Conservation (phyloP, 345 rosid genomes). For the Rhodamnia argentea region DNA sequence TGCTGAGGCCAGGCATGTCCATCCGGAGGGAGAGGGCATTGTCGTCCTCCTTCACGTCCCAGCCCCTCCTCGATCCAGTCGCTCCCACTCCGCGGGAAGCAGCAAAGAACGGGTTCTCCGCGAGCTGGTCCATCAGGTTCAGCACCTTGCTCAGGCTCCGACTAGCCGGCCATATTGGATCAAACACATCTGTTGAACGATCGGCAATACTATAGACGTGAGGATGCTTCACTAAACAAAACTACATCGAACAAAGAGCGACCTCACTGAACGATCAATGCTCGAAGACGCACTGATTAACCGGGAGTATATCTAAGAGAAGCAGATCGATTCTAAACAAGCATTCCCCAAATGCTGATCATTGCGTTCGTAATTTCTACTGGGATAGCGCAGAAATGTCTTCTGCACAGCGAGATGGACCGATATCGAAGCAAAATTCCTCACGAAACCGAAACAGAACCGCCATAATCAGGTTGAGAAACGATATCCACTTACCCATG, state of each 20-base stretch:
- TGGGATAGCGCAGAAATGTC: not conserved
- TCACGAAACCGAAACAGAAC: not conserved
- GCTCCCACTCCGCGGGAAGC: conserved; percentile 25
- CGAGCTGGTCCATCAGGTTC: conserved; percentile 50
- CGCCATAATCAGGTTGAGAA: not conserved
- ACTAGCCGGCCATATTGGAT: not conserved
- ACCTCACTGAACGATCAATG: not conserved
- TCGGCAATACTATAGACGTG: not conserved
- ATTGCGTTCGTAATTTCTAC: not conserved
- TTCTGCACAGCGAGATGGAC: not conserved
- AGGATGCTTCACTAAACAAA: not conserved
- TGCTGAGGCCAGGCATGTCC: conserved; percentile 40
- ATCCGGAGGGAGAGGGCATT: conserved; percentile 12
- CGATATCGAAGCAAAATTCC: not conserved
- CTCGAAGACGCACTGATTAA: not conserved
- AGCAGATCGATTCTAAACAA: not conserved
- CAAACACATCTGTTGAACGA: conserved; percentile 25
- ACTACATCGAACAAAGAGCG: not conserved
- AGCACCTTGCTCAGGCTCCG: conserved; percentile 59
- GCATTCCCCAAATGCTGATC: not conserved
- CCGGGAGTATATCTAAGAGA: not conserved
- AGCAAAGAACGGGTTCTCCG: conserved; percentile 33
- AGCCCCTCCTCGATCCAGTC: conserved; percentile 23
- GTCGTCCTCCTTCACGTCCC: conserved; percentile 22
- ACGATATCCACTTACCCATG: not conserved